These are phyloP conservation scores for Auricularia auricula-judae DNA, from an alignment of 768 basidiomycete genomes.

Conservation along the genomic window DNA sequence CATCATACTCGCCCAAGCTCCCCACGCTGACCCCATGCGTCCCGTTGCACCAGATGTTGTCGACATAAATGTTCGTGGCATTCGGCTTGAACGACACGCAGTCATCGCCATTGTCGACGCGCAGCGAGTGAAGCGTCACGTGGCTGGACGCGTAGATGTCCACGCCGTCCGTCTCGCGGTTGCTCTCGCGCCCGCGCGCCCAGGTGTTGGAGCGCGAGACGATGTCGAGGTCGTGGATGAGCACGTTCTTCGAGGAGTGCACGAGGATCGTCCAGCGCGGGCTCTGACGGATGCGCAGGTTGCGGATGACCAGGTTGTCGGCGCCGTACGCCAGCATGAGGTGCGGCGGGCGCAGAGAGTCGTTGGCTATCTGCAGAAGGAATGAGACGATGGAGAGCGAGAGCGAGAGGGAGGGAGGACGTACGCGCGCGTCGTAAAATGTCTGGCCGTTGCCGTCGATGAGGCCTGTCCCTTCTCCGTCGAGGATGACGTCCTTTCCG, in stretches of 20 bases:
- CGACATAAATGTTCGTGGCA: slow-evolving; percentile 45
- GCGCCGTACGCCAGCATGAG: not conserved
- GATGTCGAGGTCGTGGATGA: not conserved
- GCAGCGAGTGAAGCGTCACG: not conserved
- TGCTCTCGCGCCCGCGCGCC: not conserved
- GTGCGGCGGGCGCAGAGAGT: not conserved
- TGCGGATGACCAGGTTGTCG: not conserved
- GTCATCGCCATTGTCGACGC: slow-evolving; percentile 27
- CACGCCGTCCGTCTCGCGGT: not conserved
- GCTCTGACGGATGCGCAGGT: not conserved
- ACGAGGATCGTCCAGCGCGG: slow-evolving; percentile 1
- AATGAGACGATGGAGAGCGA: not conserved
- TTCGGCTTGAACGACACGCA: slow-evolving; percentile 47
- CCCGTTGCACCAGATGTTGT: slow-evolving; percentile 47
- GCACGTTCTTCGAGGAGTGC: not conserved
- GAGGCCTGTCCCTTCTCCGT: not conserved
- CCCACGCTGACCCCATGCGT: slow-evolving; percentile 49
- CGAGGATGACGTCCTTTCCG: not conserved
- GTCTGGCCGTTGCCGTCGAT: slow-evolving; percentile 1
- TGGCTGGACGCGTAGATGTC: not conserved
- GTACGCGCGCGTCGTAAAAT: not conserved
- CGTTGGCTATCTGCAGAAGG: not conserved
- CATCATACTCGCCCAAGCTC: slow-evolving; percentile 40
- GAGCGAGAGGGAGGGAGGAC: not conserved
- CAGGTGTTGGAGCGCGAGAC: not conserved